Percentiles rank a stretch among this genome's conserved stretches.
Conservation (phyloP, 305 asterid species). For the Rubia peregrina region DNA sequence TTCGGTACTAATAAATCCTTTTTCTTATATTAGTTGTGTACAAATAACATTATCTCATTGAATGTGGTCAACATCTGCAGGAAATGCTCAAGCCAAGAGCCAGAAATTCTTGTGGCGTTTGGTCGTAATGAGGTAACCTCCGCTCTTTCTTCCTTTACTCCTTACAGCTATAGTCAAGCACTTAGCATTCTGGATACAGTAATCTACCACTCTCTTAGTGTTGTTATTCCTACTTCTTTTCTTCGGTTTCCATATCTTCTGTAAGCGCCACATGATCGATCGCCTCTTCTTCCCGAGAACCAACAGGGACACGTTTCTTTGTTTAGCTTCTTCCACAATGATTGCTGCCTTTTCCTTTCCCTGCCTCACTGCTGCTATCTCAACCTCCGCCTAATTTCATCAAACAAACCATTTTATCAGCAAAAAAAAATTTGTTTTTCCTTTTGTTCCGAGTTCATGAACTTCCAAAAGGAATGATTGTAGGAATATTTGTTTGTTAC, state of each 20-base stretch:
- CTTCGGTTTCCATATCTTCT: slow-evolving; percentile 39
- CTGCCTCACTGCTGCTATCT: slow-evolving; percentile 44
- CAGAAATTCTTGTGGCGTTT: slow-evolving; percentile 84
- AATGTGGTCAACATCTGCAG: background rate
- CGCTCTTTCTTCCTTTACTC: slow-evolving; percentile 52
- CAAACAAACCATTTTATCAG: background rate
- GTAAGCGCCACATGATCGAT: slow-evolving; percentile 50
- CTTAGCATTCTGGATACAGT: slow-evolving; percentile 65
- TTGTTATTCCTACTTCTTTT: slow-evolving; percentile 27
- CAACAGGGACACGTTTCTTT: slow-evolving; percentile 40
- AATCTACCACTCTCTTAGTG: slow-evolving; percentile 37
- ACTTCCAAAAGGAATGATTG: too few relatives aligned
- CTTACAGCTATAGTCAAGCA: slow-evolving; percentile 88
- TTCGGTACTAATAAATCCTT: background rate
- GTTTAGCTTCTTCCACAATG: slow-evolving; percentile 66
- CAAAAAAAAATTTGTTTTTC: background rate
- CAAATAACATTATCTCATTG: background rate
- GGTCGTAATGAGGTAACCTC: slow-evolving; percentile 84
- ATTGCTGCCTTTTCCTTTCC: slow-evolving; percentile 58
- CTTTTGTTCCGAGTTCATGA: background rate
- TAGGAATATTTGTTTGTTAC: too few relatives aligned
- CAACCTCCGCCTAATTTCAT: slow-evolving; percentile 53
- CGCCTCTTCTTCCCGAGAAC: slow-evolving; percentile 66
- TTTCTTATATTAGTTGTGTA: background rate
- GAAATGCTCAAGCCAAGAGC: slow-evolving; percentile 58